A percentile compares a stretch with the other conserved stretches of the same genome.
These are phyloP conservation scores for Rhodofomes roseus DNA, from an alignment of 1,284 basidiomycete genomes.

Conservation along the genomic window DNA sequence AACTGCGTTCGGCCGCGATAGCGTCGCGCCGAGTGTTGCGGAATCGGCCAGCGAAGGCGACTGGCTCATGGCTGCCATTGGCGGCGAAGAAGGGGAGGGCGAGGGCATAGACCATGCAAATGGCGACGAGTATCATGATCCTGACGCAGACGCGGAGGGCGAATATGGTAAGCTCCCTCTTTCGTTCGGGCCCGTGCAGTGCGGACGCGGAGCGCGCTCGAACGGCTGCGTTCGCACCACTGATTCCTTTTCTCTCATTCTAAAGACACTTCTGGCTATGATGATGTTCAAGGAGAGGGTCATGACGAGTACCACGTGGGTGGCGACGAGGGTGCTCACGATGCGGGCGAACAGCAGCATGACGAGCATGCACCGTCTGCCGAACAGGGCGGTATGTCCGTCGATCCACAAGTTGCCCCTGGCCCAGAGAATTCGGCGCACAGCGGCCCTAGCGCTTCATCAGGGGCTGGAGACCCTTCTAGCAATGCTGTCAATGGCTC, in stretches of 20 bases:
- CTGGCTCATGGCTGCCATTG: conserved; percentile 83
- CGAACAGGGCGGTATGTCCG: conserved; percentile 17
- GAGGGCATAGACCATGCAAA: conserved; percentile 45
- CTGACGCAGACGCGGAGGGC: conserved; percentile 30
- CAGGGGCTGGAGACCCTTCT: conserved; percentile 1
- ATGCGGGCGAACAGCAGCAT: conserved; percentile 27
- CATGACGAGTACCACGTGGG: conserved; percentile 30
- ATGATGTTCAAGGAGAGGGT: conserved; percentile 33
- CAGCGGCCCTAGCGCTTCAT: conserved; percentile 11
- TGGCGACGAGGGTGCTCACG: conserved; percentile 26
- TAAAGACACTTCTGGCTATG: conserved; percentile 49
- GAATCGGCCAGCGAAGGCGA: conserved; percentile 72
- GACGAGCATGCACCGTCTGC: conserved; percentile 27
- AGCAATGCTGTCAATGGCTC: conserved; percentile 14
- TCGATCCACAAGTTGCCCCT: conserved; percentile 16
- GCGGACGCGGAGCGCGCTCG: conserved; percentile 29
- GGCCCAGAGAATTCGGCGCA: conserved; percentile 18
- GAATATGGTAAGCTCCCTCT: conserved; percentile 41
- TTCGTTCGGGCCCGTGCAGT: conserved; percentile 27
- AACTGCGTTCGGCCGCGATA: conserved; percentile 46
- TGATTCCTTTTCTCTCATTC: conserved; percentile 40
- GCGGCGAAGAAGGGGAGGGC: conserved; percentile 51
- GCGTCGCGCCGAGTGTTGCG: conserved; percentile 64
- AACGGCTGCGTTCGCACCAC: conserved; percentile 42
- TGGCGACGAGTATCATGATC: conserved; percentile 39